Evolutionary conservation across 2,329 filamentous ascomycete species (phyloP).

Genomic region (Pseudodiploospora longispora): DNA sequence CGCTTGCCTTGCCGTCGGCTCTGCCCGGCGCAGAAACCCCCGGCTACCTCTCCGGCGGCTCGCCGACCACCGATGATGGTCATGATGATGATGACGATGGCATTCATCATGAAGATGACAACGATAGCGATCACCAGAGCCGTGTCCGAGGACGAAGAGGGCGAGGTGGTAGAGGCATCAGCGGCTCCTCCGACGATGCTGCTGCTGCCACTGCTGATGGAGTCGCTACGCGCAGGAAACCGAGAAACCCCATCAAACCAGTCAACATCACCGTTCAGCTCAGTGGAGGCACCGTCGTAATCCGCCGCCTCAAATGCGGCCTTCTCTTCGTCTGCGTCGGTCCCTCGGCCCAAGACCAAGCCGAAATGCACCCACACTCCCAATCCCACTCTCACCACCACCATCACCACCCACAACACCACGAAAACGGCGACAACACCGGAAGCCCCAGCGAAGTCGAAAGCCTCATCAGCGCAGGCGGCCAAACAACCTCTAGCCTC

Average conservation of each 20-base stretch:
- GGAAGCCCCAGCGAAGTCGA: conserved; percentile 36
- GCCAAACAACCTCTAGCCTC: conserved; percentile 34
- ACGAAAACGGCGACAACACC: conserved; percentile 25
- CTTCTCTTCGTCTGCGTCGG: conserved; percentile 56
- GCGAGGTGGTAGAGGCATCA: not conserved
- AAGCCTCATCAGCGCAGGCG: conserved; percentile 38
- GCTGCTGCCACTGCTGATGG: not conserved
- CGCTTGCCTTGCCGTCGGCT: conserved; percentile 32
- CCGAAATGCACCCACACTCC: conserved; percentile 10
- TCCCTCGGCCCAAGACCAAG: conserved; percentile 25
- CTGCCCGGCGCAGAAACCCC: conserved; percentile 28
- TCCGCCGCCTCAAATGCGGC: conserved; percentile 49
- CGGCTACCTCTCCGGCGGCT: conserved; percentile 16
- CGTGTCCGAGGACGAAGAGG: not conserved
- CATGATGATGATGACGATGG: conserved; percentile 10
- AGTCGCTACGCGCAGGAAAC: not conserved
- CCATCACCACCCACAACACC: conserved; percentile 8
- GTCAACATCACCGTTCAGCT: conserved; percentile 51
- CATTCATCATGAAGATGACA: not conserved
- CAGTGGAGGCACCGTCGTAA: conserved; percentile 48
- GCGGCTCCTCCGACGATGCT: not conserved
- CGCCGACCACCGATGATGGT: conserved; percentile 16
- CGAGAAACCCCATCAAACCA: conserved; percentile 21
- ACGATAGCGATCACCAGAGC: not conserved
- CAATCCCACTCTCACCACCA: conserved; percentile 11